Evolutionary conservation across 1,139 yeast genomes (phyloP), one percentile per base, ranked within the genome.

Genomic region (Pichia cactophila): DNA sequence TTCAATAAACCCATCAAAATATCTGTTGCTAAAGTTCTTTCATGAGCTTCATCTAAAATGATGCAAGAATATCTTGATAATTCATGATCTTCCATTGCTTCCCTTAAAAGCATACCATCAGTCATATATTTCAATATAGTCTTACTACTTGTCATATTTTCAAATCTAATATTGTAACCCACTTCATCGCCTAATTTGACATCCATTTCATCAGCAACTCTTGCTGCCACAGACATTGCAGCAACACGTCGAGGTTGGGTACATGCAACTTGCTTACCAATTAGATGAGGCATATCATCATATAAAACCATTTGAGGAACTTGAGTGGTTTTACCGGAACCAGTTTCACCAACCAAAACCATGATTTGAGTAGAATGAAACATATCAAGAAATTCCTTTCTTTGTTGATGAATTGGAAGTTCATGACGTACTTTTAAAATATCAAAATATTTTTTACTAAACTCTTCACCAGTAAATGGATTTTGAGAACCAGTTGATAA

Each of bases 11-110:
- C 98, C 97, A 92, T 90, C 59, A 92, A 73, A 52, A 92, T 92
- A 78, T 92, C 98, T 0, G 98, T 92, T 29, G 97, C 90, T 60
- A 92, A 74, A 0, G 98, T 92, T 66, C 98, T 83, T 70, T 92
- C 98, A 73, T 92, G 98, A 49, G 98, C 98, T 72, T 92, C 98
- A 76, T 92, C 98, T 54, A 92, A 73, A 58, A 92, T 89, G 54
- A 92, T 86, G 63, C 96, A 90, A 26, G 95, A 84, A 68, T 92
- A 92, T 54, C 85, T 75, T 8, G 72, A 71, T 63, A 92, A 74
- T 54, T 83, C 78, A 58, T 89, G 97, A 66, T 92, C 98, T 56
- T 86, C 94, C 97, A 92, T 90, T 36, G 97, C 97, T 69, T 92
- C 98, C 63, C 97, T 79, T 58, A 92, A 73, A 51, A 92, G 76